These are phyloP conservation scores for Lactarius deliciosus DNA, from an alignment of 768 basidiomycete genomes.

Conservation along the genomic window DNA sequence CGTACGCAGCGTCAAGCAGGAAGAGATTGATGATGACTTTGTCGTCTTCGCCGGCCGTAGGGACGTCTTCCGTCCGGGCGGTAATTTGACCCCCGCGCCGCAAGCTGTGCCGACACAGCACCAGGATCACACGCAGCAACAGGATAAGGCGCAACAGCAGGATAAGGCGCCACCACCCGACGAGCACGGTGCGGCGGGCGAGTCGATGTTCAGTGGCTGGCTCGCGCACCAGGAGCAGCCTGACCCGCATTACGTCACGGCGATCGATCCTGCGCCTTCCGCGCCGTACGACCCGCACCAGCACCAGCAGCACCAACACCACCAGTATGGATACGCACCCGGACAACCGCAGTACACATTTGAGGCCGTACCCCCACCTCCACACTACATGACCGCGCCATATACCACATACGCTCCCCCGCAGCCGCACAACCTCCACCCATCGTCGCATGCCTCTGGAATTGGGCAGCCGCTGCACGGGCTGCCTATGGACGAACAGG, in stretches of 20 bases:
- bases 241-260: too few species aligned
- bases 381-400: constrained; percentile 10
- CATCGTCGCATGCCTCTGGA: background rate
- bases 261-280: too few species aligned
- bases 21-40: constrained; percentile 35
- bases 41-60: constrained; percentile 69
- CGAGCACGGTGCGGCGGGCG: too few species aligned
- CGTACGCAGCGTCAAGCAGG: constrained; percentile 44
- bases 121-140: too few species aligned
- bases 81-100: constrained; percentile 28
- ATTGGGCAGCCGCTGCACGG: background rate
- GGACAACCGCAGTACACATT: constrained; percentile 23
- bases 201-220: too few species aligned
- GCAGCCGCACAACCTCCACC: background rate
- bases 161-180: too few species aligned
- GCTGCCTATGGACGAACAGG: too few species aligned
- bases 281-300: too few species aligned
- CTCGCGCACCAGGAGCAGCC: too few species aligned
- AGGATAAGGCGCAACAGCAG: too few species aligned
- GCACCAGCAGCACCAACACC: too few species aligned
- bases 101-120: background rate
- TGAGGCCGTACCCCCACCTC: background rate
- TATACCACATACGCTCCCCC: constrained; percentile 3
- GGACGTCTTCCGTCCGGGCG: constrained; percentile 54
- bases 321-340: constrained; percentile 15